Conservation (phyloP, 2,329 filamentous ascomycete species). For the Apiospora arundinis region DNA sequence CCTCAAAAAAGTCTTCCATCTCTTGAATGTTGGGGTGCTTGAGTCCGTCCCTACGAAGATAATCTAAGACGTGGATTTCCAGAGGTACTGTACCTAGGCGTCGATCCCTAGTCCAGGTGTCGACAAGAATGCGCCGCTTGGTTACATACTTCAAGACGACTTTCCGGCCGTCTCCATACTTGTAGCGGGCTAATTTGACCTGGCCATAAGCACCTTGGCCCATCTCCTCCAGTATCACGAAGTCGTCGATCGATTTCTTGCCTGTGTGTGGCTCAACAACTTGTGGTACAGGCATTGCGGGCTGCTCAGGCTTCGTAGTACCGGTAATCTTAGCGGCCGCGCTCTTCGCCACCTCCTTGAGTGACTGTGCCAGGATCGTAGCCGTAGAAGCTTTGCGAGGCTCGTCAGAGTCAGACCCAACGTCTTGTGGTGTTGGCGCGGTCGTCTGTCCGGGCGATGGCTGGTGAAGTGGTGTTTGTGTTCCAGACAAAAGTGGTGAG, state of each 20-base stretch:
- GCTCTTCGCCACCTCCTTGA: constrained; percentile 62
- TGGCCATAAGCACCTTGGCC: constrained; percentile 97
- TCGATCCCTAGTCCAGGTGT: constrained; percentile 96
- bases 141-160: constrained; percentile 98
- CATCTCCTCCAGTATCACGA: constrained; percentile 95
- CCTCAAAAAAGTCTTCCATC: constrained; percentile 78
- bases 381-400: constrained; percentile 52
- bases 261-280: constrained; percentile 44
- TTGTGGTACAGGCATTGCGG: constrained; percentile 42
- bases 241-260: constrained; percentile 90
- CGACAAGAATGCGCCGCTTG: constrained; percentile 93
- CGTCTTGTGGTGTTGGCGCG: constrained; percentile 61
- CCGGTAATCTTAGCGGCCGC: constrained; percentile 61
- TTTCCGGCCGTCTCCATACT: constrained; percentile 75
- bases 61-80: constrained; percentile 97
- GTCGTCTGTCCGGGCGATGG: constrained; percentile 78
- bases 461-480: constrained; percentile 76
- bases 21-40: constrained; percentile 74
- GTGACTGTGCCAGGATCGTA: constrained; percentile 59
- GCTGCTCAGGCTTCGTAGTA: constrained; percentile 34
- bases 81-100: constrained; percentile 92
- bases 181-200: constrained; percentile 91
- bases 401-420: constrained; percentile 60
- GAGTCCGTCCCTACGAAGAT: constrained; percentile 76
- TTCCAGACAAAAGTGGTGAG: constrained; percentile 68